A percentile compares a stretch with the other conserved stretches of the same genome.
Conservation (phyloP, 1,139 yeast species). For the Lodderomyces parapsilosis region DNA sequence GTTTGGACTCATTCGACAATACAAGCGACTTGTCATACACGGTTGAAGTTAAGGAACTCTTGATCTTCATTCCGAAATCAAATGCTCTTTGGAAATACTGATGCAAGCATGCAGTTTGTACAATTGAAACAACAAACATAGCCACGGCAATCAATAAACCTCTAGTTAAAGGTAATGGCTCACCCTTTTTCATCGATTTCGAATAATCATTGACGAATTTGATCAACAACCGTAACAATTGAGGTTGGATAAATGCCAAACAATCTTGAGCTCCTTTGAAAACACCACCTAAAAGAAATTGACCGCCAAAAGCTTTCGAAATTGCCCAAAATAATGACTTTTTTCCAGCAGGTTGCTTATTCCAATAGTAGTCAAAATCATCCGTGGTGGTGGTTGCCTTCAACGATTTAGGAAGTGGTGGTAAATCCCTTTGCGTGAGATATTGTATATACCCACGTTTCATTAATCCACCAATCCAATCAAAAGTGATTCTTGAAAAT, state of each 20-base stretch:
- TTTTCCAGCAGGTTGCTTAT: slow-evolving; percentile 27
- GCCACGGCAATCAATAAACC: slow-evolving; percentile 82
- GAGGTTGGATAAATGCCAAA: slow-evolving; percentile 88
- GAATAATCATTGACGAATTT: slow-evolving; percentile 79
- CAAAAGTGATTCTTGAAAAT: slow-evolving; percentile 75
- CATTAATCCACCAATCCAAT: slow-evolving; percentile 95
- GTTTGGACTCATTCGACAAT: slow-evolving; percentile 82
- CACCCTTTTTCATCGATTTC: slow-evolving; percentile 32
- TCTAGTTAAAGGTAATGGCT: slow-evolving; percentile 61
- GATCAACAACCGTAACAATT: slow-evolving; percentile 71
- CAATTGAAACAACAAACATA: slow-evolving; percentile 80
- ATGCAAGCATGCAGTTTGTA: slow-evolving; percentile 84
- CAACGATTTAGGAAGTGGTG: slow-evolving; percentile 70
- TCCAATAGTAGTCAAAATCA: slow-evolving; percentile 64
- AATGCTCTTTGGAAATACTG: slow-evolving; percentile 91
- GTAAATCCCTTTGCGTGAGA: slow-evolving; percentile 76
- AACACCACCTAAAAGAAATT: slow-evolving; percentile 68
- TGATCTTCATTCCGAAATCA: slow-evolving; percentile 87
- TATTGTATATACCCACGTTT: slow-evolving; percentile 74
- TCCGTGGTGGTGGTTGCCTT: slow-evolving; percentile 51
- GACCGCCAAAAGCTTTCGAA: slow-evolving; percentile 65
- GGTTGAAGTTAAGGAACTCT: slow-evolving; percentile 74
- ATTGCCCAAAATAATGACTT: slow-evolving; percentile 74
- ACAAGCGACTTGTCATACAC: slow-evolving; percentile 79
- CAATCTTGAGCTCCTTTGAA: slow-evolving; percentile 79